Percentiles rank a stretch among this genome's conserved stretches.
Conservation (phyloP, 192 early-diverging fungal species). For the Rhizophagus prolifer region DNA sequence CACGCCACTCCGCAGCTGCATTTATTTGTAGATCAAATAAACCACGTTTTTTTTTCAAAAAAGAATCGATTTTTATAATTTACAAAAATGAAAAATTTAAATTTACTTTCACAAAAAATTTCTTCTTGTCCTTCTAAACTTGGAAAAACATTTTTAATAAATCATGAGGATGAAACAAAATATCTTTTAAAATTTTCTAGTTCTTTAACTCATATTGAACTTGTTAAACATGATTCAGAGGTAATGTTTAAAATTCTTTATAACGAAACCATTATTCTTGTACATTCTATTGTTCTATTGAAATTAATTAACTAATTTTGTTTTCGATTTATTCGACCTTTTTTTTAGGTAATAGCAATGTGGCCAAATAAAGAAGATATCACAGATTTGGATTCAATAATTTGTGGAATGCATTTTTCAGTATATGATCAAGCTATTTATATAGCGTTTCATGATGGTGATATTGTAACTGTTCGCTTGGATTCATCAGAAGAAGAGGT, state of each 20-base stretch:
- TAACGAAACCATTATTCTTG: not conserved
- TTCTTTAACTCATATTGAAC: not conserved
- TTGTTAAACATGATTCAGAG: not conserved
- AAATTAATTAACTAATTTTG: not conserved
- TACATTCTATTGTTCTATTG: too few species aligned
- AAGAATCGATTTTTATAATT: too few species aligned
- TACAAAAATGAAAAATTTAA: slow-evolving; percentile 6
- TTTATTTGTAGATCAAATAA: not conserved
- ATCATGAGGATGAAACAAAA: not conserved
- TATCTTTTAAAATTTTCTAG: not conserved
- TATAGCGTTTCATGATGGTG: slow-evolving; percentile 52
- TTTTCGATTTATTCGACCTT: not conserved
- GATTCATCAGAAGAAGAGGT: slow-evolving; percentile 41
- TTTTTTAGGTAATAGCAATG: not conserved
- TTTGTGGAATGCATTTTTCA: slow-evolving; percentile 54
- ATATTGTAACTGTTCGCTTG: slow-evolving; percentile 53
- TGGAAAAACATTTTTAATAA: not conserved
- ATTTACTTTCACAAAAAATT: slow-evolving; percentile 15
- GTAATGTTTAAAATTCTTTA: not conserved
- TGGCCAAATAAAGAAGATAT: not conserved
- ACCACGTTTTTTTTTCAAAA: not conserved
- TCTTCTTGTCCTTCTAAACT: not conserved
- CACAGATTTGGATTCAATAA: not conserved
- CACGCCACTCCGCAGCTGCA: too few species aligned
- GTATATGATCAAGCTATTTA: slow-evolving; percentile 56